A percentile compares a stretch with the other conserved stretches of the same genome.
Evolutionary conservation across 2,329 filamentous ascomycete species (phyloP).

Genomic region (Esteya vermicola): DNA sequence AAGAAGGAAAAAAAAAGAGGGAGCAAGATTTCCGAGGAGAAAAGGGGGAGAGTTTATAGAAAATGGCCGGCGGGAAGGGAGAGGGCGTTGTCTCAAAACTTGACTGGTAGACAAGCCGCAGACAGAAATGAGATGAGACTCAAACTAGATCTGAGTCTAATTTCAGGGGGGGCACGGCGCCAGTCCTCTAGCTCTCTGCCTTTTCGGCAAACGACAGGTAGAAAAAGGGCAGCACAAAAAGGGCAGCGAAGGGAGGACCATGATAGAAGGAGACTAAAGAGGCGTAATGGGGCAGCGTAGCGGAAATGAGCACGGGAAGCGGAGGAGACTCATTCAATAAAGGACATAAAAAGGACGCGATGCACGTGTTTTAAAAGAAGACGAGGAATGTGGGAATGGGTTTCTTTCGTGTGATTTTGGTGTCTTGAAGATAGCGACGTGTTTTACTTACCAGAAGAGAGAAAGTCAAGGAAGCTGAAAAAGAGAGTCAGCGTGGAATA

Average conservation of each 20-base stretch:
- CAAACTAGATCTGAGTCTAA: conserved; percentile 3
- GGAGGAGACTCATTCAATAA: too few species aligned
- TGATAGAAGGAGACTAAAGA: too few species aligned
- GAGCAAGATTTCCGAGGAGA: too few species aligned
- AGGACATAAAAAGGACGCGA: too few species aligned
- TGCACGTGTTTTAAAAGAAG: too few species aligned
- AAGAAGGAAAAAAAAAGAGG: not conserved
- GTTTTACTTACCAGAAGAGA: not conserved
- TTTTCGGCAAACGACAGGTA: conserved; percentile 4
- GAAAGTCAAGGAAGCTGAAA: not conserved
- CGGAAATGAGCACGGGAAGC: not conserved
- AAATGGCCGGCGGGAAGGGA: not conserved
- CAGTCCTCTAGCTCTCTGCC: conserved; percentile 1
- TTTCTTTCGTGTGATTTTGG: not conserved
- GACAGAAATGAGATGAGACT: conserved; percentile 1
- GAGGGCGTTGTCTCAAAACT: not conserved
- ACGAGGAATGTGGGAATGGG: not conserved
- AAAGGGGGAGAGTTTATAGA: not conserved
- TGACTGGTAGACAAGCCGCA: not conserved
- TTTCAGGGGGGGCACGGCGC: conserved; percentile 5
- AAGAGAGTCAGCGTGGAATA: not conserved
- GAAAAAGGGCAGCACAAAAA: too few species aligned
- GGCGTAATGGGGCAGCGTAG: too few species aligned
- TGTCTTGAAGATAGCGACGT: not conserved
- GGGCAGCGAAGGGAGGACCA: too few species aligned